A percentile compares a stretch with the other conserved stretches of the same genome.
Conservation (phyloP, 441 rosid genomes). For the Eruca vesicaria region DNA sequence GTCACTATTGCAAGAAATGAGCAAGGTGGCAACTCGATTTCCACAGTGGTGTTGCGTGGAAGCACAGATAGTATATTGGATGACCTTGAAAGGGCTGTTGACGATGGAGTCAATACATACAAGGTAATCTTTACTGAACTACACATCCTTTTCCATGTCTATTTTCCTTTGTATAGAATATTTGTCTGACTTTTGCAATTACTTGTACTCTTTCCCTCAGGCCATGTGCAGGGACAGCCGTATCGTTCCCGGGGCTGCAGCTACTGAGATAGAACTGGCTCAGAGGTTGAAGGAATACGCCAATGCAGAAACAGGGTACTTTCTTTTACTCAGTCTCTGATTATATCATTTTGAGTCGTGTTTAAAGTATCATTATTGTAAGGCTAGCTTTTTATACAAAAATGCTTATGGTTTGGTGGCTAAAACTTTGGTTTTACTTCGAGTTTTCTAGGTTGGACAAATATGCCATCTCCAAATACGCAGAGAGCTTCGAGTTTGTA, state of each 20-base stretch:
- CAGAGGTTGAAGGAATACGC: slow-evolving; percentile 93
- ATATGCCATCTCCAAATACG: slow-evolving; percentile 93
- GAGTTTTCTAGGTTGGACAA: slow-evolving; percentile 76
- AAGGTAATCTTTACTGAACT: slow-evolving; percentile 51
- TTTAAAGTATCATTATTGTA: background rate
- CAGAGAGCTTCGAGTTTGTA: slow-evolving; percentile 98
- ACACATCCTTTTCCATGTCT: background rate
- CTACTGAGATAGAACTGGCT: slow-evolving; percentile 98
- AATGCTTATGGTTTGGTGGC: background rate
- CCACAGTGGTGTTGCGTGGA: slow-evolving; percentile 93
- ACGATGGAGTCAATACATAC: slow-evolving; percentile 98
- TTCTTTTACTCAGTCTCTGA: background rate
- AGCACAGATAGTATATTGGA: slow-evolving; percentile 98
- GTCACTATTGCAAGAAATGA: slow-evolving; percentile 90
- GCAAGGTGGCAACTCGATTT: slow-evolving; percentile 89
- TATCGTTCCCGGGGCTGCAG: slow-evolving; percentile 93
- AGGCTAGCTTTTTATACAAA: slow-evolving; percentile 2
- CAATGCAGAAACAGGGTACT: slow-evolving; percentile 91
- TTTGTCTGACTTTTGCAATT: background rate
- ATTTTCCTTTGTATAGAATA: background rate
- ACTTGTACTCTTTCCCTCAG: slow-evolving; percentile 41
- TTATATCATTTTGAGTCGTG: background rate
- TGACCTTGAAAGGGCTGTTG: slow-evolving; percentile 99
- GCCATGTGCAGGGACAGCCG: slow-evolving; percentile 99
- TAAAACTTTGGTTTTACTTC: background rate